Evolutionary conservation across 495 filamentous ascomycete genomes (phyloP).

Genomic region (Hyaloscypha hepaticicola): DNA sequence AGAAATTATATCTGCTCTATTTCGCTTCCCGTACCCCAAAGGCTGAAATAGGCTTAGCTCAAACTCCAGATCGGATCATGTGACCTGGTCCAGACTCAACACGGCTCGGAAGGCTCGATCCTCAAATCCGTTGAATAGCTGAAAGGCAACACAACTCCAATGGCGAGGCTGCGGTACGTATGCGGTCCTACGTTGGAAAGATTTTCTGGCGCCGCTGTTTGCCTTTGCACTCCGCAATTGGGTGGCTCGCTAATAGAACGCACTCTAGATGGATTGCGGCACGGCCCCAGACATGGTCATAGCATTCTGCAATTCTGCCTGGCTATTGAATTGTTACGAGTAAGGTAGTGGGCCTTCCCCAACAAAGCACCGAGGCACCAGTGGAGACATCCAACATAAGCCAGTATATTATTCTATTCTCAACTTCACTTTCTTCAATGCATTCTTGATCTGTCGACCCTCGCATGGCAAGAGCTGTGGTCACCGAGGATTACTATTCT

Average conservation of each 20-base stretch:
- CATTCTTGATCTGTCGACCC: not conserved
- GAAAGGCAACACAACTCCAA: not conserved
- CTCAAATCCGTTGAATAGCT: not conserved
- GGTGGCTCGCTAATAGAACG: not conserved
- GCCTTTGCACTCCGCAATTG: not conserved
- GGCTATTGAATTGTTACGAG: not conserved
- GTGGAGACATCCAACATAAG: not conserved
- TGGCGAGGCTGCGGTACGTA: not conserved
- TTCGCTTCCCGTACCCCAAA: too few species aligned
- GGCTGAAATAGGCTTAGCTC: too few species aligned
- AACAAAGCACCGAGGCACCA: not conserved
- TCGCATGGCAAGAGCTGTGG: slow-evolving; percentile 19
- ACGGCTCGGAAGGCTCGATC: not conserved
- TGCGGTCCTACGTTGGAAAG: not conserved
- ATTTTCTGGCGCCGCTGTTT: not conserved
- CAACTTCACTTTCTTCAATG: not conserved
- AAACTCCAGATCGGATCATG: too few species aligned
- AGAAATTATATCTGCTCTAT: too few species aligned
- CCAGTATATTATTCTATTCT: not conserved
- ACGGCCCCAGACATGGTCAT: not conserved
- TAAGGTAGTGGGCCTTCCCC: not conserved
- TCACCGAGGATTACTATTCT: slow-evolving; percentile 36
- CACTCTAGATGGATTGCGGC: not conserved
- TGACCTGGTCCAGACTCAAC: too few species aligned
- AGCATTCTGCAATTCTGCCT: not conserved